phyloP scores from a whole-genome alignment of 345 rosid species.

The Aquilaria yunnanensis region DNA sequence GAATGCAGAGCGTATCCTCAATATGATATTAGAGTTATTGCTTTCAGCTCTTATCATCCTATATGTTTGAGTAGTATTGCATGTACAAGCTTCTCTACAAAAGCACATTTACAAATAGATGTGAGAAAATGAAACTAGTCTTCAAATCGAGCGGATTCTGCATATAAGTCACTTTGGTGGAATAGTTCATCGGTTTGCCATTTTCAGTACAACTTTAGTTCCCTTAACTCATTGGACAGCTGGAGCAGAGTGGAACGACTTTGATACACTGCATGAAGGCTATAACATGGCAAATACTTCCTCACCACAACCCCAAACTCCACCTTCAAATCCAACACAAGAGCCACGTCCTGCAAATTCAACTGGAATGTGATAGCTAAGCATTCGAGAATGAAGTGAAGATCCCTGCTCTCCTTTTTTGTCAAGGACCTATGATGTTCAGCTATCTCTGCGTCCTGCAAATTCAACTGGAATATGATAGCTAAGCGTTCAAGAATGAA shows the following conservation, averaged over 20 bases:
- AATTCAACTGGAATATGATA: constrained; percentile 26
- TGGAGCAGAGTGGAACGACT: constrained; percentile 45
- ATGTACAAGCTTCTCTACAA: too few relatives aligned
- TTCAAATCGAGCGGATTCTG: too few relatives aligned
- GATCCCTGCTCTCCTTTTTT: constrained; percentile 3
- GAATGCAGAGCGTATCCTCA: constrained; percentile 70
- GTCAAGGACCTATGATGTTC: too few relatives aligned
- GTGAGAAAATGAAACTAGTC: too few relatives aligned
- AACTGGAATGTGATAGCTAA: constrained; percentile 21
- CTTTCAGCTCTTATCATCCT: not conserved
- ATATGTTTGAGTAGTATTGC: too few relatives aligned
- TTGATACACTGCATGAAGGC: constrained; percentile 36
- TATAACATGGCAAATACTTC: constrained; percentile 24
- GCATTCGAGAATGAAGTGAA: not conserved
- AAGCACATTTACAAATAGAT: too few relatives aligned
- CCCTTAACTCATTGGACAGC: constrained; percentile 21
- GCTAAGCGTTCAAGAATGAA: not conserved
- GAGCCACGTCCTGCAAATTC: constrained; percentile 22
- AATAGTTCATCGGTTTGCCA: too few relatives aligned
- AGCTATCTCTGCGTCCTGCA: constrained; percentile 15
- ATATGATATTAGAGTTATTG: not conserved
- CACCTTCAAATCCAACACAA: constrained; percentile 35
- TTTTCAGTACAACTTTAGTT: constrained; percentile 3
- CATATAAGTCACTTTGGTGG: too few relatives aligned
- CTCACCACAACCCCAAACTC: constrained; percentile 45